A percentile compares a stretch with the other conserved stretches of the same genome.
Evolutionary conservation across 1,284 basidiomycete species (phyloP).

Genomic region (Cronartium ribicola): DNA sequence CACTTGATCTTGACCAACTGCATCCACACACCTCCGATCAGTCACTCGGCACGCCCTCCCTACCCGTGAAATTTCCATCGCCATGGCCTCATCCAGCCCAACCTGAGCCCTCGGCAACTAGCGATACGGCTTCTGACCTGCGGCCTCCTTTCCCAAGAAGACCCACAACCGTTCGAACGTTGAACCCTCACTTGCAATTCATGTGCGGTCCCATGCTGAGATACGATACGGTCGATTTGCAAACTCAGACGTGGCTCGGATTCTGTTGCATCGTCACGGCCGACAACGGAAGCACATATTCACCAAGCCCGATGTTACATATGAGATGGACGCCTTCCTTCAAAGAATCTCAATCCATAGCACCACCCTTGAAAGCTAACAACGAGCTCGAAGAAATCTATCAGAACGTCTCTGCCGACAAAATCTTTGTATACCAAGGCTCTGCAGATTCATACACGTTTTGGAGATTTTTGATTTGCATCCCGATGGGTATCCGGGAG

Average conservation of each 20-base stretch:
- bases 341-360: conserved; percentile 42
- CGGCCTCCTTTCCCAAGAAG: neutral
- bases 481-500: conserved; percentile 69
- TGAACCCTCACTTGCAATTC: conserved; percentile 35
- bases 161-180: conserved; percentile 13
- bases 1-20: neutral
- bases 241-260: conserved; percentile 70
- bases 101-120: neutral
- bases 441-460: conserved; percentile 60
- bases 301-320: conserved; percentile 47
- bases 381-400: conserved; percentile 42
- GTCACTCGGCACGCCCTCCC: neutral
- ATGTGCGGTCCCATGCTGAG: conserved; percentile 73
- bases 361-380: conserved; percentile 42
- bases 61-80: conserved; percentile 11
- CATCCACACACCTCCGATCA: neutral
- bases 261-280: conserved; percentile 45
- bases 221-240: conserved; percentile 78
- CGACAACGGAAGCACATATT: conserved; percentile 56
- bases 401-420: conserved; percentile 58
- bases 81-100: conserved; percentile 2
- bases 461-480: conserved; percentile 85
- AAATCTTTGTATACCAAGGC: conserved; percentile 74
- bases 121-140: neutral
- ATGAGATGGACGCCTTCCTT: conserved; percentile 40